Conservation (phyloP, 2,329 filamentous ascomycete genomes). For the Daldinia eschscholtzii region DNA sequence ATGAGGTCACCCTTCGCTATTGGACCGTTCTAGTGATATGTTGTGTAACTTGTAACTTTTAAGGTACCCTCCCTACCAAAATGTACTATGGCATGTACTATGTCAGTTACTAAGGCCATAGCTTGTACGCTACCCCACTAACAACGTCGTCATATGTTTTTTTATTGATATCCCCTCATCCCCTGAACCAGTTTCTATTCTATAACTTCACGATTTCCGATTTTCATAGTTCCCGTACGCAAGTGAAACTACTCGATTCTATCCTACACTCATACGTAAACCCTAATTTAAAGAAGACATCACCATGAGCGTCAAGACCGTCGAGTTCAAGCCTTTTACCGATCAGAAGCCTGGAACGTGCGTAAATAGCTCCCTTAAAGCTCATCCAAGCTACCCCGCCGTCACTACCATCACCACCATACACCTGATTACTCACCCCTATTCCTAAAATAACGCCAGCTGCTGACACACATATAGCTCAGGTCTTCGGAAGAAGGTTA, state of each 20-base stretch:
- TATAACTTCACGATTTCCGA: slow-evolving; percentile 34
- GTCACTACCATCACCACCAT: slow-evolving; percentile 36
- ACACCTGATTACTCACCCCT: neutral
- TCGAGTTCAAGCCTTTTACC: slow-evolving; percentile 85
- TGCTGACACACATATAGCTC: slow-evolving; percentile 70
- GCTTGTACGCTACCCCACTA: slow-evolving; percentile 27
- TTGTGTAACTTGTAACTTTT: slow-evolving; percentile 24
- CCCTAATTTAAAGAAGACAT: neutral
- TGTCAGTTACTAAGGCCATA: slow-evolving; percentile 7
- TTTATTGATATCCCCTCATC: slow-evolving; percentile 21
- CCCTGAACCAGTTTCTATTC: slow-evolving; percentile 14
- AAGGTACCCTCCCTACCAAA: slow-evolving; percentile 1
- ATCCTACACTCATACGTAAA: neutral
- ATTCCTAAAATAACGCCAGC: neutral
- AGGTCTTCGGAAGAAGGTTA: slow-evolving; percentile 98
- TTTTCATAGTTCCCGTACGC: slow-evolving; percentile 10
- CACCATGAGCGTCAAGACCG: slow-evolving; percentile 78
- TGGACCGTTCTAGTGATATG: slow-evolving; percentile 31
- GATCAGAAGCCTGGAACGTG: slow-evolving; percentile 99
- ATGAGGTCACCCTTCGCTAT: slow-evolving; percentile 45
- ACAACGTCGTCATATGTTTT: slow-evolving; percentile 42
- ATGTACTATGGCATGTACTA: slow-evolving; percentile 3
- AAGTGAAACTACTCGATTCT: slow-evolving; percentile 1
- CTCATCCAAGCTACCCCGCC: slow-evolving; percentile 51
- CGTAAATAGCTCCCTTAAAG: slow-evolving; percentile 60